A percentile compares a stretch with the other conserved stretches of the same genome.
Conservation (phyloP, 345 rosid genomes). For the Brassica juncea region DNA sequence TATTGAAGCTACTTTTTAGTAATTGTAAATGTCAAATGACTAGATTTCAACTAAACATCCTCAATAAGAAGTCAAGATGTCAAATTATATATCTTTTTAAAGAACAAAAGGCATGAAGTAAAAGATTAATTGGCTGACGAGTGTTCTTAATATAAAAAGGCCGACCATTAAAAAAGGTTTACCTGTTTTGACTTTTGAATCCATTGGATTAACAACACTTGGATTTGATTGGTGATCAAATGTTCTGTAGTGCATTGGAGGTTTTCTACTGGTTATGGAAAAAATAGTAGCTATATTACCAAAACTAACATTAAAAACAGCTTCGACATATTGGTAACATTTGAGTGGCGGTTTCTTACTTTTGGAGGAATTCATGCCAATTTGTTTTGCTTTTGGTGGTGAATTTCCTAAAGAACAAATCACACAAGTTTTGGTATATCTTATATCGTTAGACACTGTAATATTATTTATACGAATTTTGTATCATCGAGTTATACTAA, state of each 20-base stretch:
- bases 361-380: background rate
- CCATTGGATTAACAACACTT: slow-evolving; percentile 8
- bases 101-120: slow-evolving; percentile 23
- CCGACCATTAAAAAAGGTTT: slow-evolving; percentile 13
- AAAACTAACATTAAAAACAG: background rate
- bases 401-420: background rate
- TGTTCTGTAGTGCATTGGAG: background rate
- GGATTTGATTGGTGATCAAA: slow-evolving; percentile 7
- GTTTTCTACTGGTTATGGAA: background rate
- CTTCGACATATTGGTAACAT: background rate
- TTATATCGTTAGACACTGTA: background rate
- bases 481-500: background rate
- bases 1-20: background rate
- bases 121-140: slow-evolving; percentile 2
- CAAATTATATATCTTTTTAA: background rate
- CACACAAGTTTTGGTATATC: background rate
- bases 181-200: slow-evolving; percentile 27
- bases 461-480: background rate
- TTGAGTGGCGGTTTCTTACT: background rate
- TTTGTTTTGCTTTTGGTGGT: background rate
- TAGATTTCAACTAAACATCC: slow-evolving; percentile 35
- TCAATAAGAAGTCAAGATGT: slow-evolving; percentile 23
- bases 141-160: slow-evolving; percentile 6
- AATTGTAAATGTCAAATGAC: slow-evolving; percentile 30
- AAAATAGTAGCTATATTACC: background rate